Conservation (phyloP, 2,329 filamentous ascomycete genomes). For the Trichoderma lentiforme region DNA sequence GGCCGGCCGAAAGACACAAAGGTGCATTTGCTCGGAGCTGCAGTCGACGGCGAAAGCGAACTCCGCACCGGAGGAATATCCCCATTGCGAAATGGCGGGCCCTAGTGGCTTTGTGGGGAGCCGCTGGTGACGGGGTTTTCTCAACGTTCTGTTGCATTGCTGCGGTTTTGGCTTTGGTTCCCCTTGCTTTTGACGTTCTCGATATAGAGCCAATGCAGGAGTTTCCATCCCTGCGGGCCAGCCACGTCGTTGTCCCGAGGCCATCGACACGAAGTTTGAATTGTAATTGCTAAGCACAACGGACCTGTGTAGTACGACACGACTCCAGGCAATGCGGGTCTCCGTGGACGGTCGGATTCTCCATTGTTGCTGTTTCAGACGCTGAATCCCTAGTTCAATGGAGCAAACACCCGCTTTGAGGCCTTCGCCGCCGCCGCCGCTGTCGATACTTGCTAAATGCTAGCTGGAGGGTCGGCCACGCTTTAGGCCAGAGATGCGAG, state of each 20-base stretch:
- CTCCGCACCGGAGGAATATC: conserved; percentile 17
- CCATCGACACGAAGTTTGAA: neutral
- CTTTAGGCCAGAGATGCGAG: neutral
- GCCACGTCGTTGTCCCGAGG: neutral
- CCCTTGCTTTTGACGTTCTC: neutral
- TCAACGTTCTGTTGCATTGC: neutral
- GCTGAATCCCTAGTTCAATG: conserved; percentile 3
- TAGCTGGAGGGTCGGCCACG: neutral
- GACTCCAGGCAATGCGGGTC: neutral
- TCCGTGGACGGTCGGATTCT: neutral
- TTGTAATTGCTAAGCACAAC: neutral
- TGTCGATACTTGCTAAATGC: neutral
- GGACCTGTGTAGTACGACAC: neutral
- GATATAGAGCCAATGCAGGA: neutral
- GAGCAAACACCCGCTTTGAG: conserved; percentile 15
- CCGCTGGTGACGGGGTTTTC: neutral
- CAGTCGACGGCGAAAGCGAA: conserved; percentile 6
- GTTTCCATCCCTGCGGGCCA: neutral
- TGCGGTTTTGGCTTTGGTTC: neutral
- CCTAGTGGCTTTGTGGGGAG: conserved; percentile 4
- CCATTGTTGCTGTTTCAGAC: conserved; percentile 8
- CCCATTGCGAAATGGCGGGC: conserved; percentile 15
- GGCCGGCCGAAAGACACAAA: neutral
- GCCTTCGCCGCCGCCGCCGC: neutral
- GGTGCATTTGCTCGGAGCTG: neutral